Conservation (phyloP, 2,329 filamentous ascomycete species). For the Fusarium chuoi region DNA sequence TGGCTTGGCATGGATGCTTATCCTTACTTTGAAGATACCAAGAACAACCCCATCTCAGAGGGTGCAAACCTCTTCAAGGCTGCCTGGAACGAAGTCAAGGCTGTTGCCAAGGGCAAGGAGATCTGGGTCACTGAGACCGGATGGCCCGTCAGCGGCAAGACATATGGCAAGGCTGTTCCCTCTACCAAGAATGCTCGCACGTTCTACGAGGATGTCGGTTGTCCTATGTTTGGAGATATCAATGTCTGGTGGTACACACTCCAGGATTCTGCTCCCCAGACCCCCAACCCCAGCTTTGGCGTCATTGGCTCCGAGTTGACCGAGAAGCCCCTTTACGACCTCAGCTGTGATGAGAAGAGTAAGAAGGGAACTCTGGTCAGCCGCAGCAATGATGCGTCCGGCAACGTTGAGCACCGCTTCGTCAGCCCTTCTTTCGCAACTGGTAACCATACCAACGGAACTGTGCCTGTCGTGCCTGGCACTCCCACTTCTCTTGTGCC, state of each 20-base stretch:
- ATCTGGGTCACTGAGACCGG: conserved; percentile 92
- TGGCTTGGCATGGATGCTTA: conserved; percentile 88
- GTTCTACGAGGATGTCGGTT: conserved; percentile 86
- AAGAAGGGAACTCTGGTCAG: conserved; percentile 24
- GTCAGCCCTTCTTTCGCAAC: conserved; percentile 21
- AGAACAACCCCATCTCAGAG: conserved; percentile 72
- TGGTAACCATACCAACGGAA: conserved; percentile 39
- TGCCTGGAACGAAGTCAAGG: conserved; percentile 69
- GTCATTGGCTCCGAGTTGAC: conserved; percentile 67
- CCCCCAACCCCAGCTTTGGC: conserved; percentile 76
- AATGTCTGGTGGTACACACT: conserved; percentile 84
- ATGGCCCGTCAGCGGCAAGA: conserved; percentile 79
- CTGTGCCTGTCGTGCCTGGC: conserved; percentile 20
- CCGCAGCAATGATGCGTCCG: conserved; percentile 2
- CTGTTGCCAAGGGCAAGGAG: conserved; percentile 71
- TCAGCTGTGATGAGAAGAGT: conserved; percentile 58
- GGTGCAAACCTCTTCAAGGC: conserved; percentile 74
- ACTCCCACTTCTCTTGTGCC: conserved; percentile 26
- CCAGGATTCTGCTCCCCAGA: conserved; percentile 69
- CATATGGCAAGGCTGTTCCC: conserved; percentile 70
- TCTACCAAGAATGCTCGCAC: conserved; percentile 74
- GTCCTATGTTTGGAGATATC: conserved; percentile 71
- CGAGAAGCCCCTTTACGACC: conserved; percentile 69
- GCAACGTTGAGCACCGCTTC: conserved; percentile 10
- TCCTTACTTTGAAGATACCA: conserved; percentile 81